Base-by-base conservation (phyloP, 371 early-diverging fungal genomes). In the Blakeslea trispora region DNA sequence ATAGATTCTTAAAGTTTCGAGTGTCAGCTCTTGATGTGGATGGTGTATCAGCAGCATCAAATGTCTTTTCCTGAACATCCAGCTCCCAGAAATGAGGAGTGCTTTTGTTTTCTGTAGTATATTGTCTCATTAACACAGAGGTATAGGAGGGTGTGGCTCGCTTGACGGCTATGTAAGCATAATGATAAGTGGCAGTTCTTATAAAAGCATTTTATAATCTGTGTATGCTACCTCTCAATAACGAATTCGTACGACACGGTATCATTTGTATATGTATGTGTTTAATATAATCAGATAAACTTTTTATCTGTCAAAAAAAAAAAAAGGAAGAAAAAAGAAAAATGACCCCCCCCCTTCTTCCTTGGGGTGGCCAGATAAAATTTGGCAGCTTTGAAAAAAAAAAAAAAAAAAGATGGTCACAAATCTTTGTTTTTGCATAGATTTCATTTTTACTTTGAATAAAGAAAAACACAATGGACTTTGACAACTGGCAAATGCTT, bases 1-100 rank as follows among this genome's bases (percentile, higher is more conserved):
- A 24, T 21, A 66, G 22, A 1, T 50, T 50, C 19, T 54, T 46
- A 37, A 63, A 68, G 24, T 63, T 53, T n/a, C 55, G 32, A 1
- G 45, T 37, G 1, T 56, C 56, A 2, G 45, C 11, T 18, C 22
- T 53, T 8, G 19, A 35, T 39, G 19, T 39, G 10, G 21, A n/a
- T n/a, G n/a, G n/a, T n/a, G n/a, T n/a, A n/a, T n/a, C 37, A 39
- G 18, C 8, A 14, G 15, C 45, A 7, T 54, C 35, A 8, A 21
- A 1, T 23, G 37, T 11, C 21, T 50, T 17, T 10, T 19, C 11
- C 21, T 37, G 11, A 22, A 22, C 21, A 35, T 34, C 23, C 45
- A 37, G 9, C 14, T 37, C 19, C 15, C 11, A 50, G 22, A 50
- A 50, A 50, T 37, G 37, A 50, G 37, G 37, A 34, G 35, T 3